phyloP scores from a whole-genome alignment of 345 rosid genomes.

The Murraya koenigii region DNA sequence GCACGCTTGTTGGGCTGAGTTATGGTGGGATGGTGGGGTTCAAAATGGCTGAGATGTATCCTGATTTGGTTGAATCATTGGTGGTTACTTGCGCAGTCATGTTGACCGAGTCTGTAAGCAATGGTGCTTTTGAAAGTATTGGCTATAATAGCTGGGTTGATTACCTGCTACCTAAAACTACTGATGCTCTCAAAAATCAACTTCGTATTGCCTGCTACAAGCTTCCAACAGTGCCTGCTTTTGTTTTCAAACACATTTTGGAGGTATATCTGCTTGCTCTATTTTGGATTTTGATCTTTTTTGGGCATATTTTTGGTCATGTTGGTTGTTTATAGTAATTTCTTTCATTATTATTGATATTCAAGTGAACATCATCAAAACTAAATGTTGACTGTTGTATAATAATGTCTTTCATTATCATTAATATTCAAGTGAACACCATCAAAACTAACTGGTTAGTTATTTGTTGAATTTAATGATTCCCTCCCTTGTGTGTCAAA shows the following conservation, averaged over 20 bases:
- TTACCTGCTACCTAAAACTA: conserved; percentile 32
- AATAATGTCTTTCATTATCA: no score
- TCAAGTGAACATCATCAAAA: no score
- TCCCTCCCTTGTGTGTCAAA: no score
- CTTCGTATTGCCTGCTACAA: conserved; percentile 12
- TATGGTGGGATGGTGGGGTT: conserved; percentile 47
- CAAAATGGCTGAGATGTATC: conserved; percentile 40
- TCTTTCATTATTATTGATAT: no score
- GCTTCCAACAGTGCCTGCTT: conserved; percentile 22
- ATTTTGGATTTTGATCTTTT: no score
- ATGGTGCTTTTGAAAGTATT: conserved; percentile 10
- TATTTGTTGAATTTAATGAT: no score
- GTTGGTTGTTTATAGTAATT: no score
- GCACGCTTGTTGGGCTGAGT: conserved; percentile 41
- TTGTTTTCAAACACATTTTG: conserved; percentile 19
- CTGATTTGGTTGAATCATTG: conserved; percentile 41
- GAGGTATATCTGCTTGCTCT: conserved; percentile 24
- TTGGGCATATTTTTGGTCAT: no score
- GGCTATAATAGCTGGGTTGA: conserved; percentile 32
- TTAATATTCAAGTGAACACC: no score
- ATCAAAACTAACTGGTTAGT: no score
- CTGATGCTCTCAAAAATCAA: conserved; percentile 10
- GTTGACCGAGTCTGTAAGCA: conserved; percentile 36
- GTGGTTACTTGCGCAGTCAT: conserved; percentile 28
- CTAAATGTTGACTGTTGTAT: no score